Evolutionary conservation across 768 basidiomycete genomes (phyloP).

Genomic region (Mycena chlorophos): DNA sequence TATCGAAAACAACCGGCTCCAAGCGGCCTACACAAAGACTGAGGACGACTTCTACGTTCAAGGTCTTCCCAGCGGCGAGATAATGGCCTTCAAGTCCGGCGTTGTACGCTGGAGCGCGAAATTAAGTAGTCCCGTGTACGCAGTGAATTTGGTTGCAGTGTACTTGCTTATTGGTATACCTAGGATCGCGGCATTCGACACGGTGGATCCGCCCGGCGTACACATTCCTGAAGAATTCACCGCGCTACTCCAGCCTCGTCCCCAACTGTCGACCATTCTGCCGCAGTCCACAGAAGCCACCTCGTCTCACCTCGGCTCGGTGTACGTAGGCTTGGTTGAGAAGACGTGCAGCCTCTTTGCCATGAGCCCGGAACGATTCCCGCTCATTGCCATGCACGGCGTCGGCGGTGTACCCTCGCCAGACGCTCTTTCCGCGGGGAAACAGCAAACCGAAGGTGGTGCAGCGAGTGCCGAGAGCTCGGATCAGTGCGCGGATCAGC

Average conservation of each 20-base stretch:
- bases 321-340: slow-evolving; percentile 82
- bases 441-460: slow-evolving; percentile 17
- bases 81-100: slow-evolving; percentile 69
- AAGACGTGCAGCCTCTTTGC: slow-evolving; percentile 78
- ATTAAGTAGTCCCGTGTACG: slow-evolving; percentile 72
- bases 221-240: slow-evolving; percentile 55
- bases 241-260: slow-evolving; percentile 84
- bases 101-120: slow-evolving; percentile 57
- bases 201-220: slow-evolving; percentile 44
- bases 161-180: not conserved
- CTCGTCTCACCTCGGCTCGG: slow-evolving; percentile 56
- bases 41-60: slow-evolving; percentile 83
- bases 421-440: slow-evolving; percentile 17
- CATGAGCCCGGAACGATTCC: slow-evolving; percentile 80
- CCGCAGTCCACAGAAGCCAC: slow-evolving; percentile 47
- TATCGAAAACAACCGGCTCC: slow-evolving; percentile 74
- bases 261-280: slow-evolving; percentile 71
- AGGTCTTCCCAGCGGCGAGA: slow-evolving; percentile 73
- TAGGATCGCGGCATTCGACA: slow-evolving; percentile 84
- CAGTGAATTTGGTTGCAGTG: slow-evolving; percentile 6
- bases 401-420: slow-evolving; percentile 28
- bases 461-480: too few relatives aligned
- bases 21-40: slow-evolving; percentile 71
- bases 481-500: slow-evolving; percentile 41
- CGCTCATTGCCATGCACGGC: slow-evolving; percentile 72